These are phyloP conservation scores for Neonothopanus nambi DNA, from an alignment of 1,284 basidiomycete species.

Conservation along the genomic window DNA sequence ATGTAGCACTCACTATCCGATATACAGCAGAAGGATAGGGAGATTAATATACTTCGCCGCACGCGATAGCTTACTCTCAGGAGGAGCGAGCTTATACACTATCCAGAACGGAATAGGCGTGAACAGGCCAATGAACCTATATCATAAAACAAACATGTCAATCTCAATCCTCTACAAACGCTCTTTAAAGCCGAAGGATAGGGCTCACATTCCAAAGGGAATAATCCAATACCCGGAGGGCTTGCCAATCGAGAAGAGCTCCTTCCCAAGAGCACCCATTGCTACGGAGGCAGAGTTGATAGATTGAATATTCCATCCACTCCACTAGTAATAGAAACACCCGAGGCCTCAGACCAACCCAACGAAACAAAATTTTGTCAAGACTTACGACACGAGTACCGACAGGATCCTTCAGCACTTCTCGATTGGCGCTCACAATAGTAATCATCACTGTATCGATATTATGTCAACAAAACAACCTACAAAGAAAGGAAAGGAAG, in stretches of 20 bases:
- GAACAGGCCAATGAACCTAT: constrained; percentile 46
- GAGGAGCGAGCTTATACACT: constrained; percentile 38
- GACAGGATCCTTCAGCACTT: constrained; percentile 46
- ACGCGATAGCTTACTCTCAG: constrained; percentile 30
- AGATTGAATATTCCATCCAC: constrained; percentile 52
- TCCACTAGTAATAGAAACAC: constrained; percentile 34
- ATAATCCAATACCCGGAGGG: constrained; percentile 48
- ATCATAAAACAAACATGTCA: neutral
- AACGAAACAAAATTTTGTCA: neutral
- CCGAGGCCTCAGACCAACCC: neutral
- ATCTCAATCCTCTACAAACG: too few species aligned
- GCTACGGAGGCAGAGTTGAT: constrained; percentile 58
- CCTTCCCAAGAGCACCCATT: constrained; percentile 54
- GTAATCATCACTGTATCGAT: constrained; percentile 45
- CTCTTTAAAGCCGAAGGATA: too few species aligned
- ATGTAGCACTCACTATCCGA: constrained; percentile 41
- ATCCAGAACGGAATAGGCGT: constrained; percentile 53
- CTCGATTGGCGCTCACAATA: constrained; percentile 49
- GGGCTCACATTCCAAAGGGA: constrained; percentile 39
- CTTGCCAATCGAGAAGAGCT: constrained; percentile 45
- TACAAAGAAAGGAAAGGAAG: neutral
- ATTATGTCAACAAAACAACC: neutral
- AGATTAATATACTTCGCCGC: constrained; percentile 48
- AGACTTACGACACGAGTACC: constrained; percentile 44
- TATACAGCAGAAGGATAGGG: constrained; percentile 50